Conservation (phyloP, 768 basidiomycete species). For the Cubamyces lactineus region DNA sequence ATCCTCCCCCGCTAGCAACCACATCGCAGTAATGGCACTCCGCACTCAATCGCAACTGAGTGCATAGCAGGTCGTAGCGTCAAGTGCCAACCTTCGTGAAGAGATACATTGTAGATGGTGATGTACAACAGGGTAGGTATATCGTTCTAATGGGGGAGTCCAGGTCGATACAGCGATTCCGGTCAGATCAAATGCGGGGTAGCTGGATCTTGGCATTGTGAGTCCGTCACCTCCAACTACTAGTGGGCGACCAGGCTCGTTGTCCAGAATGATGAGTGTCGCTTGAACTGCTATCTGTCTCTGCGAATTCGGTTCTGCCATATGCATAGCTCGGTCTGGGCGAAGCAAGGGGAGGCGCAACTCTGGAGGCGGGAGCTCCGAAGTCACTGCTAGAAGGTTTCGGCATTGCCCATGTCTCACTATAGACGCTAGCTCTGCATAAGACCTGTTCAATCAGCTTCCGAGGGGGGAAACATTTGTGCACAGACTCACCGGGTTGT, state of each 20-base stretch:
- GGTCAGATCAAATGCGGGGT: conserved; percentile 12
- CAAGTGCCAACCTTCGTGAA: neutral
- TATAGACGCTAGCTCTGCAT: neutral
- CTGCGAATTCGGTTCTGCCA: conserved; percentile 15
- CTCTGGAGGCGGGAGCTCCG: neutral
- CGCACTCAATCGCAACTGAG: neutral
- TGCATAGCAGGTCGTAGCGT: neutral
- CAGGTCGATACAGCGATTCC: too few relatives aligned
- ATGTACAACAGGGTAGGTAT: neutral
- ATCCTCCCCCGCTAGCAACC: conserved; percentile 5
- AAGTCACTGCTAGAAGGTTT: neutral
- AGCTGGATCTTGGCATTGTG: neutral
- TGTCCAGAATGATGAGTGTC: neutral
- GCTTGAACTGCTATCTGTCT: neutral
- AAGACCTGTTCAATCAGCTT: neutral
- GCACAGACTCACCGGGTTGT: neutral
- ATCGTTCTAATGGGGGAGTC: neutral
- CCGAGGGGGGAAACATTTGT: too few relatives aligned
- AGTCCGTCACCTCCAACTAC: conserved; percentile 5
- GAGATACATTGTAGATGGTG: neutral
- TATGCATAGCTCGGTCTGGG: conserved; percentile 22
- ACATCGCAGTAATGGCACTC: neutral
- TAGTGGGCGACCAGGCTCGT: neutral
- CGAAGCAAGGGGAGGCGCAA: conserved; percentile 6
- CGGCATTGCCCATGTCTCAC: conserved; percentile 5